Percentiles rank a stretch among this genome's conserved stretches.
phyloP scores from a whole-genome alignment of 2,329 filamentous ascomycete genomes.

The Sordariomycetes sp. region DNA sequence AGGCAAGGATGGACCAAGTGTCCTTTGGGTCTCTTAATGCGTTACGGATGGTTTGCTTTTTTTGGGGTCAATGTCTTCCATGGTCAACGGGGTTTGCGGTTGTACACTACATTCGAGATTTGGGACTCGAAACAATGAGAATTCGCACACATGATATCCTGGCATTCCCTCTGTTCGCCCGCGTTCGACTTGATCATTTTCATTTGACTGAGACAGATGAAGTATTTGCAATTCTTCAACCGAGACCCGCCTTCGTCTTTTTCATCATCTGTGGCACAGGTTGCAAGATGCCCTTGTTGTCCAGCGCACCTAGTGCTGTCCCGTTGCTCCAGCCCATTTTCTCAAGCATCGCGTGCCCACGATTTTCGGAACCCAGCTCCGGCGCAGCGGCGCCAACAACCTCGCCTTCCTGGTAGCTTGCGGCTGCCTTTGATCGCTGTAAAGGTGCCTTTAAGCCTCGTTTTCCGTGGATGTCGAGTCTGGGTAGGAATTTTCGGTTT shows the following conservation, averaged over 20 bases:
- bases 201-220: too few relatives aligned
- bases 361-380: constrained; percentile 75
- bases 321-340: constrained; percentile 96
- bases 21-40: constrained; percentile 53
- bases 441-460: too few relatives aligned
- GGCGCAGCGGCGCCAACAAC: constrained; percentile 78
- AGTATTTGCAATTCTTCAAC: constrained; percentile 25
- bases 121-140: constrained; percentile 50
- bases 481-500: constrained; percentile 44
- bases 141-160: constrained; percentile 46
- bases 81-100: constrained; percentile 62
- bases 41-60: constrained; percentile 63
- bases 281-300: constrained; percentile 83
- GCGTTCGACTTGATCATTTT: neutral
- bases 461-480: constrained; percentile 28
- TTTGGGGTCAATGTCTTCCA: constrained; percentile 61
- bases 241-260: constrained; percentile 74
- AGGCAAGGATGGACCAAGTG: constrained; percentile 2
- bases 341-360: constrained; percentile 77
- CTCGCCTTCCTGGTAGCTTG: constrained; percentile 72
- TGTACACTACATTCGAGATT: constrained; percentile 65
- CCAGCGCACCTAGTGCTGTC: constrained; percentile 67
- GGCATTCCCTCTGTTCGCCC: neutral
- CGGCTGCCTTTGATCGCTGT: constrained; percentile 31
- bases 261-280: constrained; percentile 85